Percentiles rank a stretch among this genome's conserved stretches.
These are phyloP conservation scores for Ogataea parapolymorpha DNA, from an alignment of 805 yeast species.

Conservation along the genomic window DNA sequence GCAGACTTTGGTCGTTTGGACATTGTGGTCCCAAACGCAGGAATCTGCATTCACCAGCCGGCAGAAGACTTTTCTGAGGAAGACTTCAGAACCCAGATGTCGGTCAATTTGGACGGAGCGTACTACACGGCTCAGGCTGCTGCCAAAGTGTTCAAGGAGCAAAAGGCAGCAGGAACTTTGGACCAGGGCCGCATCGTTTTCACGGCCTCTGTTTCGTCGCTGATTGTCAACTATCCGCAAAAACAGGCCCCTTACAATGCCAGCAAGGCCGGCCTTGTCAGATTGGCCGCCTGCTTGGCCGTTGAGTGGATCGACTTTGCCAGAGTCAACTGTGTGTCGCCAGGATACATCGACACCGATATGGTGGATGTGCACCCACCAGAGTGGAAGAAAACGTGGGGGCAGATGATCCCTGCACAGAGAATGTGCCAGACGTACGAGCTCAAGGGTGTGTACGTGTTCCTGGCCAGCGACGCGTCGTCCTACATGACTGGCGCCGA, in stretches of 20 bases:
- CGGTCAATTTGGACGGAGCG: constrained; percentile 45
- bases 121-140: constrained; percentile 48
- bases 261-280: constrained; percentile 44
- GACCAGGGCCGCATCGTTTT: constrained; percentile 42
- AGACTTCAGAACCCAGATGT: constrained; percentile 36
- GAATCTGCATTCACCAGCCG: constrained; percentile 33
- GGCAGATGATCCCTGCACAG: constrained; percentile 36
- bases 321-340: constrained; percentile 45
- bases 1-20: constrained; percentile 38
- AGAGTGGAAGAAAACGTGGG: constrained; percentile 26
- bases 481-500: constrained; percentile 47
- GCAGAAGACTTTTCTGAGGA: constrained; percentile 28
- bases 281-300: constrained; percentile 41
- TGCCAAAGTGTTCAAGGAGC: constrained; percentile 42
- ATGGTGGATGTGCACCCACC: constrained; percentile 30
- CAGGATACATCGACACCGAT: constrained; percentile 47
- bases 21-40: constrained; percentile 43
- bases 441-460: constrained; percentile 47
- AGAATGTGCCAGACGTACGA: constrained; percentile 46
- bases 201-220: constrained; percentile 50
- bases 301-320: constrained; percentile 46
- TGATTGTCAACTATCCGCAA: constrained; percentile 48
- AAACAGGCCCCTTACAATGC: constrained; percentile 46
- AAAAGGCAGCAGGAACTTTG: constrained; percentile 28
- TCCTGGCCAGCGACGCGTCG: constrained; percentile 48